A percentile compares a stretch with the other conserved stretches of the same genome.
phyloP scores from a whole-genome alignment of 2,329 filamentous ascomycete genomes.

The Ascosphaera apis region DNA sequence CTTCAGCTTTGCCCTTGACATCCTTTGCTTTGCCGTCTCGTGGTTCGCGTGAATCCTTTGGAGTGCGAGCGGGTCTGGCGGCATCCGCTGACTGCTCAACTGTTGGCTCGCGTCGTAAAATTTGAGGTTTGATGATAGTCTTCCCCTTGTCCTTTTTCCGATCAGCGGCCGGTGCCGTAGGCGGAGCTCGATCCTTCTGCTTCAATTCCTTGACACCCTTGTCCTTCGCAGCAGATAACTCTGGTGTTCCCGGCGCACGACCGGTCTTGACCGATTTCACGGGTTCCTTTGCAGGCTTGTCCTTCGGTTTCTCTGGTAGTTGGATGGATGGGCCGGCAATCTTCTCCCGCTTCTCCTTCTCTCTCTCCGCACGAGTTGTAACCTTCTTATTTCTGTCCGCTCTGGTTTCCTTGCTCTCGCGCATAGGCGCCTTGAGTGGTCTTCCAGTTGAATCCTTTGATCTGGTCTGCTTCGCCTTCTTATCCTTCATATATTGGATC shows the following conservation, averaged over 20 bases:
- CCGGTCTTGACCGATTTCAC: constrained; percentile 31
- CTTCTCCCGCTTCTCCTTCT: constrained; percentile 14
- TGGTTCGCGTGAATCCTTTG: neutral
- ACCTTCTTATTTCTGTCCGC: constrained; percentile 9
- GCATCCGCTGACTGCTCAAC: neutral
- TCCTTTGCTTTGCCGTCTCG: constrained; percentile 3
- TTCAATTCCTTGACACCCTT: constrained; percentile 11
- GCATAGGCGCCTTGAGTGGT: constrained; percentile 23
- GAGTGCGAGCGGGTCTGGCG: constrained; percentile 1
- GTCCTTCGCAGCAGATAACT: constrained; percentile 12
- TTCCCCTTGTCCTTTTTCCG: constrained; percentile 31
- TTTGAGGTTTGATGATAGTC: constrained; percentile 7
- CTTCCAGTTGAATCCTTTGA: constrained; percentile 17
- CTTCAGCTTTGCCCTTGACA: neutral
- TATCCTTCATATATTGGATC: constrained; percentile 74
- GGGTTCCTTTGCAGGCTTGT: constrained; percentile 39
- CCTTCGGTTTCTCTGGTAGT: constrained; percentile 13
- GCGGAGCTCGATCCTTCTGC: constrained; percentile 1
- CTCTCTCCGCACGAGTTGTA: constrained; percentile 3
- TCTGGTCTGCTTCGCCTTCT: constrained; percentile 50
- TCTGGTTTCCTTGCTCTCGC: constrained; percentile 38
- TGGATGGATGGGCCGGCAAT: constrained; percentile 10
- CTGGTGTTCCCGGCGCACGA: constrained; percentile 11
- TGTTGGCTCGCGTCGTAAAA: neutral
- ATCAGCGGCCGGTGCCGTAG: constrained; percentile 18